These are phyloP conservation scores for Zygotorulaspora chibaensis DNA, from an alignment of 805 yeast species.

Conservation along the genomic window DNA sequence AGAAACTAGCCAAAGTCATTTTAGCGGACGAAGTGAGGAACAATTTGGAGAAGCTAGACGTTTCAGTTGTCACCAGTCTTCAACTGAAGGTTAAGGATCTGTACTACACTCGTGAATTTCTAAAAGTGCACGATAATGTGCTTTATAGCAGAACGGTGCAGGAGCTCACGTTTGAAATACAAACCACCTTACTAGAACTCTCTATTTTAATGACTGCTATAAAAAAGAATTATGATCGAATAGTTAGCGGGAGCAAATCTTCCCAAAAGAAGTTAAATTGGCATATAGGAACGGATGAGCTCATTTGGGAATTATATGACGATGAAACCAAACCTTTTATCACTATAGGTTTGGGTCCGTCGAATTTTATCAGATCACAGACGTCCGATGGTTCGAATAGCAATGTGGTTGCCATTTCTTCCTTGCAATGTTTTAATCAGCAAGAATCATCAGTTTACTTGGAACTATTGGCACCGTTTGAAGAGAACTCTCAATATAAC, in stretches of 20 bases:
- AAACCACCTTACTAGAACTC: constrained; percentile 37
- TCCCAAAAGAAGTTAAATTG: constrained; percentile 39
- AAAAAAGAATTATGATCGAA: constrained; percentile 33
- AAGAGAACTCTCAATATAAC: constrained; percentile 19
- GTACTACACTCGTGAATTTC: constrained; percentile 38
- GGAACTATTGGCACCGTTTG: constrained; percentile 47
- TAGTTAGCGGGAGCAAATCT: constrained; percentile 21
- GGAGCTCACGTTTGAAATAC: constrained; percentile 35
- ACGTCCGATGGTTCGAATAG: constrained; percentile 49
- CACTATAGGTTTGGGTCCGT: constrained; percentile 48
- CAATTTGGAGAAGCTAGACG: constrained; percentile 33
- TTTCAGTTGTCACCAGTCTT: constrained; percentile 46
- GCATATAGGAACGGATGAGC: constrained; percentile 48
- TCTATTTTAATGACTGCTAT: constrained; percentile 43
- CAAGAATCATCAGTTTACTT: constrained; percentile 47
- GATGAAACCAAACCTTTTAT: constrained; percentile 45
- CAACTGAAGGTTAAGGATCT: constrained; percentile 44
- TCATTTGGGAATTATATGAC: constrained; percentile 56
- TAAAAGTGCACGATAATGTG: constrained; percentile 37
- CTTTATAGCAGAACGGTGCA: constrained; percentile 37
- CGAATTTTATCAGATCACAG: constrained; percentile 46
- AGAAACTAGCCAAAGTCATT: constrained; percentile 46
- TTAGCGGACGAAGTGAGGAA: constrained; percentile 50
- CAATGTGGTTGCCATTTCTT: constrained; percentile 43
- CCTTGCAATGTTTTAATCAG: constrained; percentile 51